Evolutionary conservation across 768 basidiomycete species (phyloP), one percentile per base, ranked within the genome.

Genomic region (Amanita phalloides): DNA sequence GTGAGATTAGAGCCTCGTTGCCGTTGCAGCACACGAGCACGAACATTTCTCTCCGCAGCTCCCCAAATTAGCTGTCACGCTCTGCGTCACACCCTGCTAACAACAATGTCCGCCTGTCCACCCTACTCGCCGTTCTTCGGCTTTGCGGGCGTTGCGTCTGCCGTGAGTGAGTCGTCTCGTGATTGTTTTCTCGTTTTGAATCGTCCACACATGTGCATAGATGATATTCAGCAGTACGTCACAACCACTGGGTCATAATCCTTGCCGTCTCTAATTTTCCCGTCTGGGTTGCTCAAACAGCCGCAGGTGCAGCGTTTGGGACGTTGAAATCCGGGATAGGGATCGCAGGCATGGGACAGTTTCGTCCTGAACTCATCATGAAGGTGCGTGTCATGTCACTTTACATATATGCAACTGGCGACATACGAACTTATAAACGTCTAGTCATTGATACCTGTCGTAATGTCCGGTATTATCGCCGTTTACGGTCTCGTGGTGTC

Each of bases 81-180:
- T 32, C 6, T 11, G 32, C 14, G 25, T 42, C 39, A 42, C 39
- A 17, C 21, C 10, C 6, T 50, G 25, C 8, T 1, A 30, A 8
- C 8, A 30, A 8, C 48, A 43, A 84, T 82, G 81, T 77, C 81
- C 23, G 57, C 77, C 46, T 96, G 92, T 66, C 92, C 92, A 55
- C 90, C 93, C 28, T 97, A 89, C 65, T 94, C 94, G 47, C 90
- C 92, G 48, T 98, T 98, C 82, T 96, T 98, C 66, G 95, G 94
- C 25, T 94, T 99, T 66, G 94, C 87, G 46, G 95, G 95, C 47
- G 95, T 98, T 28, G 88, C 92, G n/a, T 78, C 86, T 23, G 82
- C 95, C 46, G 95, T 96, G 60, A 69, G 95, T 96, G 60, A 69
- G 88, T 66, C 17, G 30, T 38, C 43, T 52, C 33, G 53, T 21